Conservation (phyloP, 352 stramenopile species). For the Globisporangium yorkense region DNA sequence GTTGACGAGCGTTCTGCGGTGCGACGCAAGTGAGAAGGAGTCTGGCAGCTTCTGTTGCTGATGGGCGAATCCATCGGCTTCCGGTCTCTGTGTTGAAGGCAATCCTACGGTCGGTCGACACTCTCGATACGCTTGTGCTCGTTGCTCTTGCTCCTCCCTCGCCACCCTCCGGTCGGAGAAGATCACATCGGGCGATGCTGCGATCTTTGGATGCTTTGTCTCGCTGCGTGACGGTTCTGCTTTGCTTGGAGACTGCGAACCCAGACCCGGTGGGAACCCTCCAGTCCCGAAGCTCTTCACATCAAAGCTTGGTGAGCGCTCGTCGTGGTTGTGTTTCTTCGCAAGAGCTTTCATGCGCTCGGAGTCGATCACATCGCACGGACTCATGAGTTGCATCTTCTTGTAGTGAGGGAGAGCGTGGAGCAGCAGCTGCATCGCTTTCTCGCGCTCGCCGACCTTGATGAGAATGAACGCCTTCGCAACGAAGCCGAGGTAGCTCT, state of each 20-base stretch:
- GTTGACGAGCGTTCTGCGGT: conserved; percentile 6
- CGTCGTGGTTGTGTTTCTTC: conserved; percentile 5
- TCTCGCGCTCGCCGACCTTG: conserved; percentile 12
- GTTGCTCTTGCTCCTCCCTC: conserved; percentile 11
- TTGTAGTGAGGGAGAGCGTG: conserved; percentile 32
- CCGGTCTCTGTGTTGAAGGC: neutral
- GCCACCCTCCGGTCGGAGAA: conserved; percentile 9
- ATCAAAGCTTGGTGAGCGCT: conserved; percentile 6
- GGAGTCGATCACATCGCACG: conserved; percentile 19
- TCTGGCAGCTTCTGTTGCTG: neutral
- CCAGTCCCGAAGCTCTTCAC: conserved; percentile 6
- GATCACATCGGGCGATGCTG: conserved; percentile 1
- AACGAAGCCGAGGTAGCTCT: conserved; percentile 37
- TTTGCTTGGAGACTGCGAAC: no score
- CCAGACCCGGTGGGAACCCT: neutral
- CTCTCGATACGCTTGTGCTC: conserved; percentile 4
- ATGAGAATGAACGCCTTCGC: conserved; percentile 33
- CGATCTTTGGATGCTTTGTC: conserved; percentile 1
- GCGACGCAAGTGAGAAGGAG: neutral
- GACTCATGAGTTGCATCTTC: conserved; percentile 18
- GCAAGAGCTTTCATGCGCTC: conserved; percentile 18
- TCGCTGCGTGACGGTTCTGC: neutral
- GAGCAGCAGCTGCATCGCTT: conserved; percentile 20
- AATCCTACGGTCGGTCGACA: no score
- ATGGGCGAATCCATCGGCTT: neutral